Conservation (phyloP, 192 early-diverging fungal genomes). For the Backusella luteola region DNA sequence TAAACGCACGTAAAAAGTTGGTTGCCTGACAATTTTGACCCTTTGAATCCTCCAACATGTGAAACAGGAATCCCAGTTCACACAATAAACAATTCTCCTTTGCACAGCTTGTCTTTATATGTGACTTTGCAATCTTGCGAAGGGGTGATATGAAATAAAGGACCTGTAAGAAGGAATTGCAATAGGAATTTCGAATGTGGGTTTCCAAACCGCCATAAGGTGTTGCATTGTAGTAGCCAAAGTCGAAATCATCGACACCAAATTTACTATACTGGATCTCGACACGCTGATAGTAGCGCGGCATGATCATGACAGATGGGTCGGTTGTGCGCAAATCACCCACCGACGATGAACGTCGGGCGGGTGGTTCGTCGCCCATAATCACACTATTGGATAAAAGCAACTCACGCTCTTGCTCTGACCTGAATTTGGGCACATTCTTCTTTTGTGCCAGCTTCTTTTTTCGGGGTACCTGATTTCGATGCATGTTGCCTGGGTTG, state of each 20-base stretch:
- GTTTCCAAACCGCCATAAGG: slow-evolving; percentile 88
- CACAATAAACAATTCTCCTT: slow-evolving; percentile 84
- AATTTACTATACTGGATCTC: slow-evolving; percentile 92
- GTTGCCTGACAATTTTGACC: slow-evolving; percentile 95
- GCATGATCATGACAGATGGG: slow-evolving; percentile 47
- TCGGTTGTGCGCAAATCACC: slow-evolving; percentile 25
- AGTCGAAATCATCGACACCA: slow-evolving; percentile 99
- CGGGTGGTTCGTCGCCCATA: slow-evolving; percentile 38
- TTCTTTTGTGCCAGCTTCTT: slow-evolving; percentile 38
- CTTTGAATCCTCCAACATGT: slow-evolving; percentile 86
- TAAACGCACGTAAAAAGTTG: slow-evolving; percentile 85
- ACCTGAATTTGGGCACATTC: slow-evolving; percentile 69
- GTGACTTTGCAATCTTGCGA: slow-evolving; percentile 67
- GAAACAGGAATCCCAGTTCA: slow-evolving; percentile 91
- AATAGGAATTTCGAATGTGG: slow-evolving; percentile 85
- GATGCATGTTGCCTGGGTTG: slow-evolving; percentile 69
- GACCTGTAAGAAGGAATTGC: slow-evolving; percentile 87
- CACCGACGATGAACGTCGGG: slow-evolving; percentile 25
- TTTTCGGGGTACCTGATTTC: slow-evolving; percentile 71
- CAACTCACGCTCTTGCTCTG: slow-evolving; percentile 75
- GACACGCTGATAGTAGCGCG: slow-evolving; percentile 70
- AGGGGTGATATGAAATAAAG: slow-evolving; percentile 72
- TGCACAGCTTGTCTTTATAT: slow-evolving; percentile 65
- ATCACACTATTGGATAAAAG: slow-evolving; percentile 41
- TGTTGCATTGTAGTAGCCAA: slow-evolving; percentile 94